Percentiles rank a stretch among this genome's conserved stretches.
Evolutionary conservation across 495 filamentous ascomycete genomes (phyloP).

Genomic region (Penicillium paradoxum): DNA sequence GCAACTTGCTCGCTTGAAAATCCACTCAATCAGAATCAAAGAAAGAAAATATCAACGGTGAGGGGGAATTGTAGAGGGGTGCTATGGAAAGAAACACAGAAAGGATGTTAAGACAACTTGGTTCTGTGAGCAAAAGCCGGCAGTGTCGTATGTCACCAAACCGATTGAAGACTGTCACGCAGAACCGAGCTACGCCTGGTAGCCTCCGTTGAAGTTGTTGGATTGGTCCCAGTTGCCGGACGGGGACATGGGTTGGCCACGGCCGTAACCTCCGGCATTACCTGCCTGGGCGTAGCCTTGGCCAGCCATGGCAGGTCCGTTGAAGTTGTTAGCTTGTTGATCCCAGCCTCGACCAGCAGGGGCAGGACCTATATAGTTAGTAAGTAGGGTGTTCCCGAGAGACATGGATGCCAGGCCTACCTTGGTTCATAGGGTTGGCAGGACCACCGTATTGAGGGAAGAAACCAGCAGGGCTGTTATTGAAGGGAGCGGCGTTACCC

Average conservation of each 20-base stretch:
- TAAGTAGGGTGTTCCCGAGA: constrained; percentile 13
- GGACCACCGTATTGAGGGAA: constrained; percentile 84
- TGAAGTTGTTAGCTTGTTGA: constrained; percentile 56
- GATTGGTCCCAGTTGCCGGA: constrained; percentile 65
- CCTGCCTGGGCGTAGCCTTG: constrained; percentile 59
- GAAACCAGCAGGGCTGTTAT: constrained; percentile 70
- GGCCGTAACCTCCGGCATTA: constrained; percentile 76
- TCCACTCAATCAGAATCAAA: constrained; percentile 36
- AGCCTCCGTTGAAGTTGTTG: constrained; percentile 51
- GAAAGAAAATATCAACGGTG: constrained; percentile 7
- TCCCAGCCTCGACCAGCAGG: constrained; percentile 60
- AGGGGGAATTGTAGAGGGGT: constrained; percentile 8
- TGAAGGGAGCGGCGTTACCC: constrained; percentile 53
- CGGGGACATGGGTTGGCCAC: constrained; percentile 69
- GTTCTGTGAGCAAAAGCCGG: constrained; percentile 14
- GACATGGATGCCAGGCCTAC: constrained; percentile 34
- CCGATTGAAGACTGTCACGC: constrained; percentile 12
- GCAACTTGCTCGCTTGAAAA: constrained; percentile 43
- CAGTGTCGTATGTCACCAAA: not conserved
- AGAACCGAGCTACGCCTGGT: constrained; percentile 42
- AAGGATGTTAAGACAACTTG: constrained; percentile 10
- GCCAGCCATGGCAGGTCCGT: constrained; percentile 51
- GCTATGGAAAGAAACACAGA: constrained; percentile 11
- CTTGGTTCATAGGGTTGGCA: constrained; percentile 69
- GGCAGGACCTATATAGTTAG: constrained; percentile 44